Evolutionary conservation across 1,284 basidiomycete genomes (phyloP), one percentile per base, ranked within the genome.

Genomic region (Amylostereum areolatum): DNA sequence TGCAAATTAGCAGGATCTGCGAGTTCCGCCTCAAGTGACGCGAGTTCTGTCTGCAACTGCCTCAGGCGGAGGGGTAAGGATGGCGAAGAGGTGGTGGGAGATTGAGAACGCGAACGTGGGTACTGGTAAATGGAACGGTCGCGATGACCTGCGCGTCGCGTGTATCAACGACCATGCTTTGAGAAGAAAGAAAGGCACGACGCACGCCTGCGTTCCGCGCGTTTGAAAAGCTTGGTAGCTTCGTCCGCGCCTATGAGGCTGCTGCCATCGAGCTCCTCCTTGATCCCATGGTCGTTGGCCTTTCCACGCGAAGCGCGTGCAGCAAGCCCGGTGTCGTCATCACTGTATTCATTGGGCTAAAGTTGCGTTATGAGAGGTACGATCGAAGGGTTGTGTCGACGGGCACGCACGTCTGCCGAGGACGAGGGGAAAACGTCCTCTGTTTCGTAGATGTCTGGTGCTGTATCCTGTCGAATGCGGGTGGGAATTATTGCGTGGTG

Each of bases 391-490:
- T 18, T 18, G 18, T 18, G 18, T 18, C 18, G 18, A 18, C 18
- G 18, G 18, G 18, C 29, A 67, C 73, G 49, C 55, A 78, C 80
- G 50, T 71, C 70, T 35, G 69, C 66, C 48, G 75, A 71, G 11
- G 78, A 61, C 8, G 76, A 67, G 4, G 77, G 77, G 55, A 83
- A 76, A 27, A 81, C 72, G 57, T 96, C 92, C 45, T 90, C 84
- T 0, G 93, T 96, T 66, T 97, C 93, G 62, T 96, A 97, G 35
- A 96, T 80, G 64, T 97, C 93, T 39, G 82, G 89, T 1, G 90
- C 91, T 6, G 89, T 90, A 64, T 95, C 92, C 91, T 95, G 43
- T 40, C 43, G 46, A 45, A 47, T 31, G 36, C 11, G 39, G 25
- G 51, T 43, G 27, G 24, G 24, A 51, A 46, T 44, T 8, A 33